phyloP scores from a whole-genome alignment of 345 rosid species.

The Euphorbia lathyris region DNA sequence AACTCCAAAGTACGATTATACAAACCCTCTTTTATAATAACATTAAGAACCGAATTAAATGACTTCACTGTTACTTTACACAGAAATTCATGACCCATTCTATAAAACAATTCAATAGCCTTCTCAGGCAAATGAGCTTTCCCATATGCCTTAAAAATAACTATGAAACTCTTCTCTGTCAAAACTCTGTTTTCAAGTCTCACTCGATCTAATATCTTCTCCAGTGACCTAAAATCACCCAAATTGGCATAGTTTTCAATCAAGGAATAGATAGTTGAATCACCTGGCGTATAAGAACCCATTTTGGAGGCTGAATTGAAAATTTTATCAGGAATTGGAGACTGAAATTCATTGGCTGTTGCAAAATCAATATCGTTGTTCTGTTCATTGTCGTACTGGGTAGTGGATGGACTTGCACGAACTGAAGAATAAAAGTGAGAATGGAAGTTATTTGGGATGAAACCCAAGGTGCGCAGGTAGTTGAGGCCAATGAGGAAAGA shows the following conservation, averaged over 20 bases:
- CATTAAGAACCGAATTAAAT: slow-evolving; percentile 82
- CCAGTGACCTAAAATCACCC: slow-evolving; percentile 56
- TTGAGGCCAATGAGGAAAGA: slow-evolving; percentile 20
- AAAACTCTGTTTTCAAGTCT: slow-evolving; percentile 54
- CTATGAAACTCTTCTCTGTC: slow-evolving; percentile 52
- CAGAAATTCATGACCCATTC: slow-evolving; percentile 55
- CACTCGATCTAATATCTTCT: slow-evolving; percentile 58
- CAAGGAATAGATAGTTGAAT: slow-evolving; percentile 70
- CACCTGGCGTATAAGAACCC: slow-evolving; percentile 72
- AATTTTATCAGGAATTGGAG: slow-evolving; percentile 49
- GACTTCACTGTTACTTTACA: slow-evolving; percentile 76
- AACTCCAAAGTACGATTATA: slow-evolving; percentile 63
- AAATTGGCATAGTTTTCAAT: slow-evolving; percentile 51
- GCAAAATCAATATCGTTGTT: neutral
- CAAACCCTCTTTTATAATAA: slow-evolving; percentile 55
- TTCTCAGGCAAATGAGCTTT: slow-evolving; percentile 56
- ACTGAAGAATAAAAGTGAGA: slow-evolving; percentile 9
- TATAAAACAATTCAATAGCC: slow-evolving; percentile 64
- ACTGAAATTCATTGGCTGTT: slow-evolving; percentile 18
- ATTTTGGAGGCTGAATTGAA: slow-evolving; percentile 47
- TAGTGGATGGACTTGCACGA: slow-evolving; percentile 4
- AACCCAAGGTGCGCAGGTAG: slow-evolving; percentile 2
- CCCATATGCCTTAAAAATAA: slow-evolving; percentile 71
- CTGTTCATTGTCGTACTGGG: neutral
- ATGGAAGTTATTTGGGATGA: slow-evolving; percentile 28